phyloP scores from a whole-genome alignment of 108 stramenopile genomes.

The Parmales sp. region DNA sequence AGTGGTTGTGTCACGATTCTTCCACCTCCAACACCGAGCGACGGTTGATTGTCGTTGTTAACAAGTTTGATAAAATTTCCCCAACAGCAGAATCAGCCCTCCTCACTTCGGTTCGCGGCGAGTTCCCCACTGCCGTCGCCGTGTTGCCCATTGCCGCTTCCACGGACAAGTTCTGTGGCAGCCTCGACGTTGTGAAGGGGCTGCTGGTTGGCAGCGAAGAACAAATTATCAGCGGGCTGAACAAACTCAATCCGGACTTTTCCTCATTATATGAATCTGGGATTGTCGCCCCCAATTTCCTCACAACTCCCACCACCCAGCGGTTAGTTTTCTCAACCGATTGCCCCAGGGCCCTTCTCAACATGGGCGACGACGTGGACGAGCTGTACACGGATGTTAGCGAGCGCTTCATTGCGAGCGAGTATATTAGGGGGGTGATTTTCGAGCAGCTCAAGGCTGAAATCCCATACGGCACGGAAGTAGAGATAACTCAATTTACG shows the following conservation, averaged over 20 bases:
- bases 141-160: conserved; percentile 59
- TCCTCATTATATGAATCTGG: too few relatives aligned
- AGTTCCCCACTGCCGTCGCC: conserved; percentile 57
- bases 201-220: conserved; percentile 50
- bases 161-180: conserved; percentile 36
- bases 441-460: conserved; percentile 71
- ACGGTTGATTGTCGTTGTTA: conserved; percentile 70
- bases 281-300: too few relatives aligned
- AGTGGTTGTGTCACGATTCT: too few relatives aligned
- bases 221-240: conserved; percentile 48
- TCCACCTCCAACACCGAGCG: conserved; percentile 27
- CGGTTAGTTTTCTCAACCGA: conserved; percentile 43
- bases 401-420: conserved; percentile 74
- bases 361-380: conserved; percentile 53
- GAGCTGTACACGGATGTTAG: conserved; percentile 75
- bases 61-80: conserved; percentile 65
- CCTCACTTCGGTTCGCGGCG: neutral
- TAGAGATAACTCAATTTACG: conserved; percentile 67
- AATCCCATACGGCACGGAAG: conserved; percentile 91
- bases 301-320: too few relatives aligned
- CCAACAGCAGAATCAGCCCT: neutral
- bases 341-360: conserved; percentile 47
- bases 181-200: conserved; percentile 40
- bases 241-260: conserved; percentile 35
- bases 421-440: conserved; percentile 69